phyloP scores from a whole-genome alignment of 208 protist genomes.

The Herpetomonas samuelpessoai region DNA sequence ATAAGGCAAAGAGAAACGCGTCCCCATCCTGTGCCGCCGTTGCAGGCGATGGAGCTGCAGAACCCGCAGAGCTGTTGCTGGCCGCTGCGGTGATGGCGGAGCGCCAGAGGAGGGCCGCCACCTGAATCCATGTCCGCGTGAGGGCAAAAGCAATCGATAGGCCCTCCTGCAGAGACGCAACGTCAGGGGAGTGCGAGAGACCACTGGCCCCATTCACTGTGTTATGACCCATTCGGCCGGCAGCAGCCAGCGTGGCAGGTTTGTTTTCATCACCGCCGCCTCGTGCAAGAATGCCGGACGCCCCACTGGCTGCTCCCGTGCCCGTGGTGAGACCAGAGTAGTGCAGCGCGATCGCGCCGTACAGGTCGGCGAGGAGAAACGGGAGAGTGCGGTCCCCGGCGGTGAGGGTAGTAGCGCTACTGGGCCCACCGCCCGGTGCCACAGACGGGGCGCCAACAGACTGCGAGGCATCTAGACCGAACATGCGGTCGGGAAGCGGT shows the following conservation, averaged over 20 bases:
- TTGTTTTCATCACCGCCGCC: too few relatives aligned
- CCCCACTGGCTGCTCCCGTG: too few relatives aligned
- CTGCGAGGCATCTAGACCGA: too few relatives aligned
- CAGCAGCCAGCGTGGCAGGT: too few relatives aligned
- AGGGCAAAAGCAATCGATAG: background rate
- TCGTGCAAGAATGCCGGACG: too few relatives aligned
- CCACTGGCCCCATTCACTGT: too few relatives aligned
- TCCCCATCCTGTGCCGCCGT: background rate
- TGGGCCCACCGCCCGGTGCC: too few relatives aligned
- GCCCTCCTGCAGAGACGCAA: background rate
- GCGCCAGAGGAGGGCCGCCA: background rate
- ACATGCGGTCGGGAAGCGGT: too few relatives aligned
- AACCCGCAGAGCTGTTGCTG: background rate
- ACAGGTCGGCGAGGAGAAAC: background rate
- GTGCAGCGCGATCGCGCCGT: background rate
- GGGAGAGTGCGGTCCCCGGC: background rate
- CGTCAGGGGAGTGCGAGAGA: too few relatives aligned
- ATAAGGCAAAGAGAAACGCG: background rate
- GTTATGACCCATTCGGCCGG: background rate
- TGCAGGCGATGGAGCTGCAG: too few relatives aligned
- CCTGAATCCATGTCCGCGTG: background rate
- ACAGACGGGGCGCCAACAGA: too few relatives aligned
- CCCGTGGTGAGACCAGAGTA: background rate
- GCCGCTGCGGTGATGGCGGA: background rate
- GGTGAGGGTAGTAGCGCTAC: too few relatives aligned